A percentile compares a stretch with the other conserved stretches of the same genome.
Conservation (phyloP, 257 asterid species). For the Capsicum chinense region DNA sequence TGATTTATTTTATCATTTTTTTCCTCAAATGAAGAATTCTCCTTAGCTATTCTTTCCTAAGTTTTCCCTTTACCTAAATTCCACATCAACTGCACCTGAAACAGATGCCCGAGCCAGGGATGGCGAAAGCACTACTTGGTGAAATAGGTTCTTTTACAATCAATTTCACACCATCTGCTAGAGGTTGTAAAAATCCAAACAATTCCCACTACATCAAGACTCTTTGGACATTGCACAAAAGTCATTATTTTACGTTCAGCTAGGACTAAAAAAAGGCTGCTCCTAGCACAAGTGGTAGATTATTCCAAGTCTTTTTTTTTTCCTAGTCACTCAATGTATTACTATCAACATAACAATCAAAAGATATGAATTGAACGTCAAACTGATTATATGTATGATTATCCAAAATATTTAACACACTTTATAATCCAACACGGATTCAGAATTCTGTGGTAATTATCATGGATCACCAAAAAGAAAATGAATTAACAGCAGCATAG, state of each 20-base stretch:
- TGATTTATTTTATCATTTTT: neutral
- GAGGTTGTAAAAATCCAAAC: neutral
- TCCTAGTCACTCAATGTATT: neutral
- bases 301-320: neutral
- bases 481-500: slow-evolving; percentile 15
- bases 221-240: neutral
- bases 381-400: neutral
- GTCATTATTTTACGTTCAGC: neutral
- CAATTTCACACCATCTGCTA: neutral
- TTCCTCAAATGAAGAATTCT: no score
- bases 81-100: neutral
- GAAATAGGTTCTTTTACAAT: neutral
- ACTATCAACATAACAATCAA: neutral
- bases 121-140: neutral
- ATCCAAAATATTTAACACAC: neutral
- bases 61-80: neutral
- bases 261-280: neutral
- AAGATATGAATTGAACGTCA: neutral
- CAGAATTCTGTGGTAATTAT: neutral
- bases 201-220: neutral
- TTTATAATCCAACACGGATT: neutral
- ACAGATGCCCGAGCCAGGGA: neutral
- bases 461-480: neutral
- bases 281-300: neutral
- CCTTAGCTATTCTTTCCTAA: neutral